phyloP scores from a whole-genome alignment of 108 stramenopile genomes.

The Craspedostauros australis region DNA sequence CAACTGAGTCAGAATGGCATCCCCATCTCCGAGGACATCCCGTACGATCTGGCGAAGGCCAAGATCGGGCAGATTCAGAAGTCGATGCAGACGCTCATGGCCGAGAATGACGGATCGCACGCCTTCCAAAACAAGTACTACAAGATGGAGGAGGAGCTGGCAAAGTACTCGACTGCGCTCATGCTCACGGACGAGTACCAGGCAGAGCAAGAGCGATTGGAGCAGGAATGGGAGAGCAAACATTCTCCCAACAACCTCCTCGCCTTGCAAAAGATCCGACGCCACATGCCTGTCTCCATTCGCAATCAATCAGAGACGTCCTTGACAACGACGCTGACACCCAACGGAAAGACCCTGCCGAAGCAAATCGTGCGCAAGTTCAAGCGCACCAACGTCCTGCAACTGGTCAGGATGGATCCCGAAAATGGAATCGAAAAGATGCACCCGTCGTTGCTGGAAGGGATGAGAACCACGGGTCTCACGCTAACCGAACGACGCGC shows the following conservation, averaged over 20 bases:
- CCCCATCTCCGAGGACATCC: slow-evolving; percentile 27
- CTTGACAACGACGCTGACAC: slow-evolving; percentile 12
- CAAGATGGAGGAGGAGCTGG: slow-evolving; percentile 28
- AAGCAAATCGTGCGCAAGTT: slow-evolving; percentile 28
- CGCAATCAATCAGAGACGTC: slow-evolving; percentile 23
- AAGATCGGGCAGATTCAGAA: slow-evolving; percentile 23
- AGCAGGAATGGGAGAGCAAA: slow-evolving; percentile 29
- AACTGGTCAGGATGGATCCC: slow-evolving; percentile 31
- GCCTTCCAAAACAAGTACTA: slow-evolving; percentile 28
- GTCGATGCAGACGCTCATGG: slow-evolving; percentile 17
- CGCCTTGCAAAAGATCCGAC: slow-evolving; percentile 19
- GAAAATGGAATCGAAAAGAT: slow-evolving; percentile 29
- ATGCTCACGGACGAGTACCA: slow-evolving; percentile 30
- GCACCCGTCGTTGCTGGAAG: slow-evolving; percentile 32
- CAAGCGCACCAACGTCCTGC: slow-evolving; percentile 37
- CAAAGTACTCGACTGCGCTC: slow-evolving; percentile 26
- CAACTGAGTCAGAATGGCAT: slow-evolving; percentile 19
- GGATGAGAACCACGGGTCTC: slow-evolving; percentile 30
- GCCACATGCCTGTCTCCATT: slow-evolving; percentile 35
- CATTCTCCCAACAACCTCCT: slow-evolving; percentile 19
- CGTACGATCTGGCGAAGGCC: slow-evolving; percentile 30
- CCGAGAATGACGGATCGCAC: slow-evolving; percentile 7
- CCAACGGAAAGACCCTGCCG: slow-evolving; percentile 36
- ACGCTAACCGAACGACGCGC: slow-evolving; percentile 42
- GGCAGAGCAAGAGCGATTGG: slow-evolving; percentile 15